These are phyloP conservation scores for Pichia cabralensis DNA, from an alignment of 805 yeast genomes.

Conservation along the genomic window DNA sequence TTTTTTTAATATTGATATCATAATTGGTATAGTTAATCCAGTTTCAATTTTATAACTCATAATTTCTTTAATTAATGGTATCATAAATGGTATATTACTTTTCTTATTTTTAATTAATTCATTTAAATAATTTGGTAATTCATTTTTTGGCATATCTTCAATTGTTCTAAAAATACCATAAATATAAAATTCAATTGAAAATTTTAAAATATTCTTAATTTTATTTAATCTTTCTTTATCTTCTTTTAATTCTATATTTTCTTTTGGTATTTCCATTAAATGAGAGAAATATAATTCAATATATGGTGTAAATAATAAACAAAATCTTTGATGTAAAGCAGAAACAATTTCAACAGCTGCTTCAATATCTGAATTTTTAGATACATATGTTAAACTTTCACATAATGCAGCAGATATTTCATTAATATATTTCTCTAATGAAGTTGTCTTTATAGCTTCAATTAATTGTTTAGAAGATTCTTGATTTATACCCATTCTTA, in stretches of 20 bases:
- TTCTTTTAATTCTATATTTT: constrained; percentile 31
- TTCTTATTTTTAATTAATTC: constrained; percentile 23
- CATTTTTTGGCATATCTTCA: constrained; percentile 31
- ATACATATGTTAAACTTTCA: constrained; percentile 49
- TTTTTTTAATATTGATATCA: constrained; percentile 40
- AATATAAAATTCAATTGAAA: constrained; percentile 48
- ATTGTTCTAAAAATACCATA: constrained; percentile 44
- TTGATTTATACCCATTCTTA: constrained; percentile 45
- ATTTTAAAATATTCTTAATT: constrained; percentile 37
- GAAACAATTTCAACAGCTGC: constrained; percentile 62
- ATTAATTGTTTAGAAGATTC: constrained; percentile 41
- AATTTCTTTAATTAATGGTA: constrained; percentile 34
- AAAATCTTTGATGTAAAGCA: constrained; percentile 70
- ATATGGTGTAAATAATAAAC: constrained; percentile 38
- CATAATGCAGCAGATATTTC: constrained; percentile 55
- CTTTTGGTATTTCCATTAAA: constrained; percentile 29
- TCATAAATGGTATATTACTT: constrained; percentile 21
- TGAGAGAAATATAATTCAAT: constrained; percentile 34
- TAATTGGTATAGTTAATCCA: constrained; percentile 27
- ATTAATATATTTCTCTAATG: constrained; percentile 64
- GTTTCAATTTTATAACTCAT: constrained; percentile 28
- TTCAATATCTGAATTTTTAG: constrained; percentile 44
- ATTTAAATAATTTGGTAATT: constrained; percentile 35
- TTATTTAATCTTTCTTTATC: constrained; percentile 30
- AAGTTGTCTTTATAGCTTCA: constrained; percentile 50